Evolutionary conservation across 805 yeast species (phyloP).

Genomic region (Kazachstania kunashirensis): DNA sequence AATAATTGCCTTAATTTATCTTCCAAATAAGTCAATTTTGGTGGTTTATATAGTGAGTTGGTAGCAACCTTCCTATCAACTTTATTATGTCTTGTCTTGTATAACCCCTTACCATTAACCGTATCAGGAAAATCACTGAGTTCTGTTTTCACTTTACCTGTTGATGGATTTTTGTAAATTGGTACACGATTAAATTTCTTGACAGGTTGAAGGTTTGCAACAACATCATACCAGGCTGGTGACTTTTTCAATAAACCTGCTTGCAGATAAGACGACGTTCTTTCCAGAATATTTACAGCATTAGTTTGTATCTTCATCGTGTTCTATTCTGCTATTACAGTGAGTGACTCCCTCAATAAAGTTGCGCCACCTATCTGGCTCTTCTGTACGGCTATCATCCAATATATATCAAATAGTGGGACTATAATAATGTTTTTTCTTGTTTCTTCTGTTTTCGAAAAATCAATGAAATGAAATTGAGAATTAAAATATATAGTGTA

Average conservation of each 20-base stretch:
- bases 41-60: constrained; percentile 20
- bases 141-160: constrained; percentile 5
- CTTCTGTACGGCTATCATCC: too few species aligned
- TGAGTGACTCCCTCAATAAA: too few species aligned
- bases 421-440: too few species aligned
- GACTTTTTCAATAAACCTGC: constrained; percentile 59
- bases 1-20: constrained; percentile 77
- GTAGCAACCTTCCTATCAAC: constrained; percentile 14
- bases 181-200: constrained; percentile 38
- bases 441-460: too few species aligned
- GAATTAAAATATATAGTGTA: too few species aligned
- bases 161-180: constrained; percentile 18
- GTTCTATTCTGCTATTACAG: too few species aligned
- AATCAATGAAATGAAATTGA: too few species aligned
- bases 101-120: constrained; percentile 17
- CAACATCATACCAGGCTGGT: constrained; percentile 87
- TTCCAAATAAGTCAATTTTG: constrained; percentile 35
- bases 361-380: too few species aligned
- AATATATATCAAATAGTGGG: too few species aligned
- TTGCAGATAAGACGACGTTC: constrained; percentile 66
- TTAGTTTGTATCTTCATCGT: constrained; percentile 63
- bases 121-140: constrained; percentile 11
- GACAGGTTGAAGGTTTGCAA: constrained; percentile 74
- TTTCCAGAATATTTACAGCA: constrained; percentile 68
- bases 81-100: constrained; percentile 28